Conservation (phyloP, 768 basidiomycete species). For the Termitomyces sp. region DNA sequence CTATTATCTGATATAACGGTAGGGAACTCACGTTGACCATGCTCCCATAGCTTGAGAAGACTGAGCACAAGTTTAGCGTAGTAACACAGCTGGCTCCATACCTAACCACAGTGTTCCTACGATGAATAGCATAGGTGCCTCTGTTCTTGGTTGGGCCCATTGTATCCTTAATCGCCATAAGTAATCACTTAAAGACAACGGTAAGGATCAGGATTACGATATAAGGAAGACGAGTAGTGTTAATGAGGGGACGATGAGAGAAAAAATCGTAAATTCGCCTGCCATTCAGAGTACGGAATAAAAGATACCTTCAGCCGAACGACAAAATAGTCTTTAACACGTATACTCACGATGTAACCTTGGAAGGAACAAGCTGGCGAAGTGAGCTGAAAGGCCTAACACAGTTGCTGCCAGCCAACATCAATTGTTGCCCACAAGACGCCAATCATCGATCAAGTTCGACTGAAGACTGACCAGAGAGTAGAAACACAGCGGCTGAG, state of each 20-base stretch:
- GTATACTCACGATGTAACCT: conserved; percentile 49
- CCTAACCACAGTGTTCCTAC: conserved; percentile 67
- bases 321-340: background rate
- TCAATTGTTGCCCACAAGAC: conserved; percentile 1
- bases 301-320: background rate
- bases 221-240: conserved; percentile 61
- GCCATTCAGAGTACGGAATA: background rate
- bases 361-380: conserved; percentile 65
- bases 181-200: conserved; percentile 1
- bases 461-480: conserved; percentile 31
- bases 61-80: conserved; percentile 6
- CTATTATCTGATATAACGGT: background rate
- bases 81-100: conserved; percentile 23
- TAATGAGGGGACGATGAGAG: conserved; percentile 57
- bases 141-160: conserved; percentile 65
- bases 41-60: conserved; percentile 57
- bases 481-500: conserved; percentile 37
- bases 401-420: conserved; percentile 36
- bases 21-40: conserved; percentile 59
- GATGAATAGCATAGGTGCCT: conserved; percentile 48
- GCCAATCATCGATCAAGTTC: background rate
- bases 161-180: conserved; percentile 41
- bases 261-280: conserved; percentile 72
- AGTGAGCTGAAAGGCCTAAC: conserved; percentile 64
- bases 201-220: conserved; percentile 34